Evolutionary conservation across 2,329 filamentous ascomycete species (phyloP).

Genomic region (Apiospora rasikravindrae): DNA sequence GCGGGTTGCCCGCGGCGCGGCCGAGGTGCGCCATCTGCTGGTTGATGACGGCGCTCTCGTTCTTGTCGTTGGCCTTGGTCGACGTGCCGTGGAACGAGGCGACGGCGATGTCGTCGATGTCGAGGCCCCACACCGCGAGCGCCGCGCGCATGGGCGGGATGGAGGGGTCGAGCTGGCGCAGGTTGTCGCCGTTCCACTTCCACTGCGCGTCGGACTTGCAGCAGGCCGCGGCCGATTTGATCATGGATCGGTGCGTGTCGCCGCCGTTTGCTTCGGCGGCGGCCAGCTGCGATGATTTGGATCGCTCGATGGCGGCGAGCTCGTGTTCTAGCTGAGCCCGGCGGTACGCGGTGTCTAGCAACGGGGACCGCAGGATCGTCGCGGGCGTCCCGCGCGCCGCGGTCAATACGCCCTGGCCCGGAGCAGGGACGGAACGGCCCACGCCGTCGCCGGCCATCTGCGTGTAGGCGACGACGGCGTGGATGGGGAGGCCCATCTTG

Average conservation of each 20-base stretch:
- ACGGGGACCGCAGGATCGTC: slow-evolving; percentile 70
- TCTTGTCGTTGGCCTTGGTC: slow-evolving; percentile 98
- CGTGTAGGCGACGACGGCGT: slow-evolving; percentile 90
- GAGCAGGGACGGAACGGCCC: slow-evolving; percentile 93
- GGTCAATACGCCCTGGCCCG: slow-evolving; percentile 94
- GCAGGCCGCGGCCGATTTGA: not conserved
- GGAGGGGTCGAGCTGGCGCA: slow-evolving; percentile 52
- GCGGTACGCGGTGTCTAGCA: slow-evolving; percentile 97
- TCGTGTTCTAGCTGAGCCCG: slow-evolving; percentile 92
- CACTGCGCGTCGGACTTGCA: not conserved
- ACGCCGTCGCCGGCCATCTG: slow-evolving; percentile 99
- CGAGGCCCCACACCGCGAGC: slow-evolving; percentile 96
- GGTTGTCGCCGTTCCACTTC: not conserved
- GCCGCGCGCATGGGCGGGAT: slow-evolving; percentile 96
- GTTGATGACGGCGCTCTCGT: slow-evolving; percentile 96
- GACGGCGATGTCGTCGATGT: slow-evolving; percentile 91
- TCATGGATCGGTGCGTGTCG: slow-evolving; percentile 50
- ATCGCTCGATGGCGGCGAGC: slow-evolving; percentile 91
- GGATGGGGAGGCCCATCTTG: slow-evolving; percentile 98
- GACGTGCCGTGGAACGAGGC: slow-evolving; percentile 99
- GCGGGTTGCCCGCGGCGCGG: slow-evolving; percentile 92
- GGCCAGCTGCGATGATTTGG: slow-evolving; percentile 74
- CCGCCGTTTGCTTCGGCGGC: slow-evolving; percentile 53
- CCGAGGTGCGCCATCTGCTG: slow-evolving; percentile 94
- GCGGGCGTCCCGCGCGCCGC: slow-evolving; percentile 88